Conservation (phyloP, 768 basidiomycete genomes). For the Lentinula sp. region DNA sequence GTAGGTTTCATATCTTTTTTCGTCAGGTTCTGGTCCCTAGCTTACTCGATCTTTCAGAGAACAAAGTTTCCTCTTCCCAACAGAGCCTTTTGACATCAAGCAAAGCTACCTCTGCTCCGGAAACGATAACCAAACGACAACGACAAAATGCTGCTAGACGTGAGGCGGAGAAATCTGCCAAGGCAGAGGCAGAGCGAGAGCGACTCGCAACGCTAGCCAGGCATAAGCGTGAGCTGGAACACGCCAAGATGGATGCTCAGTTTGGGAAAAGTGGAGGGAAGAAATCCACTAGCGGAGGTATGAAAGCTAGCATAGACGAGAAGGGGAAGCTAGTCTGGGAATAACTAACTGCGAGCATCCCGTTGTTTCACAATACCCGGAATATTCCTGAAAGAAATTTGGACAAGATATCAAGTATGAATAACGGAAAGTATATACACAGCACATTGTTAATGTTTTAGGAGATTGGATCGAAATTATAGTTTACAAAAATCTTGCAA, state of each 20-base stretch:
- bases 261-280: slow-evolving; percentile 19
- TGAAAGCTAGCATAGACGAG: slow-evolving; percentile 32
- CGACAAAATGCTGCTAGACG: slow-evolving; percentile 45
- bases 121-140: slow-evolving; percentile 44
- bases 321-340: slow-evolving; percentile 26
- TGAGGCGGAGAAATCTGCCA: slow-evolving; percentile 39
- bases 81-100: not conserved
- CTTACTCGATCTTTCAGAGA: not conserved
- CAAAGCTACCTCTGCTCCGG: slow-evolving; percentile 12
- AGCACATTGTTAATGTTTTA: not conserved
- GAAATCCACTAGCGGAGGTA: slow-evolving; percentile 25
- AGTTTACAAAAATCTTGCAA: too few relatives aligned
- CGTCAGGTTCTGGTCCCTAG: not conserved
- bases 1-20: slow-evolving; percentile 22
- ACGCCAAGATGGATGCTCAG: slow-evolving; percentile 34
- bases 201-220: slow-evolving; percentile 32
- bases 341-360: not conserved
- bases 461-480: too few relatives aligned
- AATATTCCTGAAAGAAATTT: not conserved
- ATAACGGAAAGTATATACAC: not conserved
- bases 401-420: not conserved
- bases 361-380: not conserved
- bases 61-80: not conserved
- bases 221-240: slow-evolving; percentile 45
- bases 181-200: slow-evolving; percentile 33